A percentile compares a stretch with the other conserved stretches of the same genome.
phyloP scores from a whole-genome alignment of 2,329 filamentous ascomycete species.

The Colletotrichum sp. region DNA sequence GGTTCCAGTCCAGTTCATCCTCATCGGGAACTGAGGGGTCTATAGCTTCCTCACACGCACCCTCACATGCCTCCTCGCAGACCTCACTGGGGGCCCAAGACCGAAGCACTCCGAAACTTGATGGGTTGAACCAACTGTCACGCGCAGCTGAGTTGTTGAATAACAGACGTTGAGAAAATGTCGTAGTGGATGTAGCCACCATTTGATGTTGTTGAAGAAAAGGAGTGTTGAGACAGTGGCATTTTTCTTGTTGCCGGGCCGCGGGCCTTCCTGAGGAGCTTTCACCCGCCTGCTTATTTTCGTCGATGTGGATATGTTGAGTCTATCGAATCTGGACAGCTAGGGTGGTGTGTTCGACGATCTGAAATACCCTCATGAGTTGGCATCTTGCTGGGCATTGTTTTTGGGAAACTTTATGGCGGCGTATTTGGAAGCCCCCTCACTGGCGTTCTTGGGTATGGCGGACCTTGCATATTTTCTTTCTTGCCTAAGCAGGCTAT shows the following conservation, averaged over 20 bases:
- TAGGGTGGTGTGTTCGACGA: conserved; percentile 5
- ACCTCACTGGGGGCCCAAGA: conserved; percentile 20
- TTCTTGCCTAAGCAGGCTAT: not conserved
- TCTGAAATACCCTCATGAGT: conserved; percentile 22
- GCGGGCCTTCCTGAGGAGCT: not conserved
- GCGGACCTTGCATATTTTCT: not conserved
- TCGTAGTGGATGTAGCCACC: not conserved
- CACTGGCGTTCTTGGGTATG: not conserved
- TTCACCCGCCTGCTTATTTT: not conserved
- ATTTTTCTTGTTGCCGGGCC: not conserved
- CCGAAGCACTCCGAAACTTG: conserved; percentile 36
- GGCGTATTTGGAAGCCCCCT: not conserved
- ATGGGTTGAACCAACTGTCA: conserved; percentile 65
- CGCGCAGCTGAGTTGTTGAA: conserved; percentile 65
- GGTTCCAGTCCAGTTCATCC: conserved; percentile 17
- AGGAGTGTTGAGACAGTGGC: too few species aligned
- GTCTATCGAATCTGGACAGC: not conserved
- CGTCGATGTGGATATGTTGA: not conserved
- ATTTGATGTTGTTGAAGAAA: not conserved
- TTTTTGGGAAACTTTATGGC: conserved; percentile 2
- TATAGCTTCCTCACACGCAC: conserved; percentile 14
- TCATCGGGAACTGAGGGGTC: conserved; percentile 13
- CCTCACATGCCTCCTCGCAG: conserved; percentile 9
- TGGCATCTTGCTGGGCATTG: conserved; percentile 16
- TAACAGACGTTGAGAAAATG: conserved; percentile 31